phyloP scores from a whole-genome alignment of 768 basidiomycete genomes.

The Tulasnella sp. region DNA sequence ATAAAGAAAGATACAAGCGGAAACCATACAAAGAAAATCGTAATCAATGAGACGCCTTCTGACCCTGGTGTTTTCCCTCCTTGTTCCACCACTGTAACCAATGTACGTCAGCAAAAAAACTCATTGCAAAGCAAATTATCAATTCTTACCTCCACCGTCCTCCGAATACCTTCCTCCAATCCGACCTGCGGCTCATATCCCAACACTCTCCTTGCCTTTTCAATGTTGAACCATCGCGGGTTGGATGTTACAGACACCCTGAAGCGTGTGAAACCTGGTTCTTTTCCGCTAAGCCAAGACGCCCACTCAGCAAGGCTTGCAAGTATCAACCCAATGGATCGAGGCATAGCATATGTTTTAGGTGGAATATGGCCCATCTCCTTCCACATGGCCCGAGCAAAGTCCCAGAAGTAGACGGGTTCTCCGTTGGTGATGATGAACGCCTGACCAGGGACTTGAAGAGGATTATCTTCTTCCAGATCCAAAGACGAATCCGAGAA shows the following conservation, averaged over 20 bases:
- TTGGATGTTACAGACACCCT: slow-evolving; percentile 66
- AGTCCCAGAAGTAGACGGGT: slow-evolving; percentile 94
- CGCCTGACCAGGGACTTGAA: slow-evolving; percentile 79
- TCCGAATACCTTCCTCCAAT: slow-evolving; percentile 72
- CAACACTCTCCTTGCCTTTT: slow-evolving; percentile 78
- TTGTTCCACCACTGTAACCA: neutral
- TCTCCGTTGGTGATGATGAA: slow-evolving; percentile 98
- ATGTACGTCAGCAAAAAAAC: neutral
- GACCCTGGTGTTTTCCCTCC: neutral
- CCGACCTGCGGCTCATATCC: slow-evolving; percentile 90
- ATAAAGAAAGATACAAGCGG: no score
- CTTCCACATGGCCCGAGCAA: slow-evolving; percentile 70
- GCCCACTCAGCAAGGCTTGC: slow-evolving; percentile 64
- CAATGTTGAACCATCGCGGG: slow-evolving; percentile 80
- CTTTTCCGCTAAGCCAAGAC: slow-evolving; percentile 54
- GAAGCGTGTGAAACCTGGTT: slow-evolving; percentile 68
- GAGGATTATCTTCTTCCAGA: slow-evolving; percentile 26
- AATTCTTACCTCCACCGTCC: slow-evolving; percentile 54
- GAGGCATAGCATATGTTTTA: no score
- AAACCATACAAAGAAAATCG: no score
- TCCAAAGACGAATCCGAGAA: slow-evolving; percentile 48
- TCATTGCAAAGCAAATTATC: neutral
- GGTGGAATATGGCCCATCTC: slow-evolving; percentile 30
- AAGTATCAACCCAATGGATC: slow-evolving; percentile 50
- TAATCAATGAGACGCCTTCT: no score